A percentile compares a stretch with the other conserved stretches of the same genome.
phyloP scores from a whole-genome alignment of 2,329 filamentous ascomycete species.

The Alternaria rosae region DNA sequence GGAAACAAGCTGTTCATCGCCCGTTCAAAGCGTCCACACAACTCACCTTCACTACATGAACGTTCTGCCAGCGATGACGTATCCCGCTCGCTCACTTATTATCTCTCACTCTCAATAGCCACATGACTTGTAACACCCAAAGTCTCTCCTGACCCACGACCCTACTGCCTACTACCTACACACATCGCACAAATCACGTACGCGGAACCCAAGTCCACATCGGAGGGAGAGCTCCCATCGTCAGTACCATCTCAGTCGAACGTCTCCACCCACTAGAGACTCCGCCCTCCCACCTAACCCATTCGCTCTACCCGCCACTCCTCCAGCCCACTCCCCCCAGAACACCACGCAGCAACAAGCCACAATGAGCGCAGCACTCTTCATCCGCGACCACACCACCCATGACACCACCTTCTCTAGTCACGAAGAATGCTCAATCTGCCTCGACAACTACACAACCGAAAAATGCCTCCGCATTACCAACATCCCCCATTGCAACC shows the following conservation, averaged over 20 bases:
- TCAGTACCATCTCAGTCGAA: too few relatives aligned
- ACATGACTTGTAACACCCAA: too few relatives aligned
- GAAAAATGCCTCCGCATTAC: constrained; percentile 24
- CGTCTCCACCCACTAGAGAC: too few relatives aligned
- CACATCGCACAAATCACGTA: too few relatives aligned
- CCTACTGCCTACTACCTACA: too few relatives aligned
- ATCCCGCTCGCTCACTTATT: neutral
- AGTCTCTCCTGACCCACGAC: too few relatives aligned
- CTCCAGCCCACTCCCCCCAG: neutral
- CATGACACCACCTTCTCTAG: neutral
- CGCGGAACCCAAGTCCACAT: too few relatives aligned
- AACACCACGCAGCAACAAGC: neutral
- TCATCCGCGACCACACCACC: constrained; percentile 8
- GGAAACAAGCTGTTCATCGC: too few relatives aligned
- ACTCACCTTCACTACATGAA: neutral
- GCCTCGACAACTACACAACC: constrained; percentile 22
- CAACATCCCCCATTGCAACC: constrained; percentile 20
- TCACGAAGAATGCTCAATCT: constrained; percentile 28
- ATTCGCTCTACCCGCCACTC: neutral
- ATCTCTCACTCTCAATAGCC: neutral
- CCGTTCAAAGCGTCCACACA: neutral
- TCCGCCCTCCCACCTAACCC: too few relatives aligned
- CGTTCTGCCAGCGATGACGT: neutral
- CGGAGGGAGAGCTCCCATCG: too few relatives aligned
- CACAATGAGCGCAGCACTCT: neutral